phyloP scores from a whole-genome alignment of 2,329 filamentous ascomycete genomes.

The Colletotrichum orchidophilum region DNA sequence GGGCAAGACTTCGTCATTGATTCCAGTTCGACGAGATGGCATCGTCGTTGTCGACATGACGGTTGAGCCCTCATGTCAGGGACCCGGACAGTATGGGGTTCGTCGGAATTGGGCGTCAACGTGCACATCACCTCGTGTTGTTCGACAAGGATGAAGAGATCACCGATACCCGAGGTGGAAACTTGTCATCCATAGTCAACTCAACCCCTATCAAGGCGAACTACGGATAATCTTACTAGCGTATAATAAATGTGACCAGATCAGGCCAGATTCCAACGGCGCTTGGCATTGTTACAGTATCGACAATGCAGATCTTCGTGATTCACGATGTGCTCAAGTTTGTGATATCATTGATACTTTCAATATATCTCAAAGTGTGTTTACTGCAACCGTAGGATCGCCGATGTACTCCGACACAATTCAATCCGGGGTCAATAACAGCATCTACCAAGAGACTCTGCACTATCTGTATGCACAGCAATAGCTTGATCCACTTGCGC shows the following conservation, averaged over 20 bases:
- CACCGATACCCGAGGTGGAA: constrained; percentile 6
- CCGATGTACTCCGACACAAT: not conserved
- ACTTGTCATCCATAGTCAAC: too few species aligned
- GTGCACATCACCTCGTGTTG: not conserved
- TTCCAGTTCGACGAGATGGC: not conserved
- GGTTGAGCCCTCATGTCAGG: not conserved
- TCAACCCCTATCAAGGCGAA: not conserved
- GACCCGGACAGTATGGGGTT: not conserved
- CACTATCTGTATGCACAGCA: not conserved
- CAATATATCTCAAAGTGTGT: not conserved
- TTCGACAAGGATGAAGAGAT: constrained; percentile 1
- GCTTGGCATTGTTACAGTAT: not conserved
- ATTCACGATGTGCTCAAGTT: not conserved
- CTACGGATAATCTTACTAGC: not conserved
- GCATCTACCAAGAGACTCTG: not conserved
- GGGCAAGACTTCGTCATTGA: not conserved
- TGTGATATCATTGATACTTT: not conserved
- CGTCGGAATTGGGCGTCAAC: constrained; percentile 3
- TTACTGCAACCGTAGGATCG: not conserved
- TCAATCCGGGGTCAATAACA: not conserved
- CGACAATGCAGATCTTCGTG: not conserved
- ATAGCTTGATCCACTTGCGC: not conserved
- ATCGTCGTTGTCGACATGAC: not conserved
- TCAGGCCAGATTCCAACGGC: not conserved
- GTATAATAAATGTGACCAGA: not conserved